Conservation (phyloP, 2,329 filamentous ascomycete genomes). For the Penicillium polonicum region DNA sequence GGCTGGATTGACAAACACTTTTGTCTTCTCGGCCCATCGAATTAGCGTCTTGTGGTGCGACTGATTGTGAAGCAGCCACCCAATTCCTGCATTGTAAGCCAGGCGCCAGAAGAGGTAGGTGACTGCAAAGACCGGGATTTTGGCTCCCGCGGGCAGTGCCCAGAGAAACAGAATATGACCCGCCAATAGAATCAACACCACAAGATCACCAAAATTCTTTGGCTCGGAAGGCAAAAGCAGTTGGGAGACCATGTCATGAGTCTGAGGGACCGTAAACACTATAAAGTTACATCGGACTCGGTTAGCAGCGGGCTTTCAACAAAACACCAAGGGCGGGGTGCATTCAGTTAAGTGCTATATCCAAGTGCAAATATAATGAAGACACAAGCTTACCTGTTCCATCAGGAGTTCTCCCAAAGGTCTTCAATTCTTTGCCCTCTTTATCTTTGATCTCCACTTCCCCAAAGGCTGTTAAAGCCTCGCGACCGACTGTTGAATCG, state of each 20-base stretch:
- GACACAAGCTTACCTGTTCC: constrained; percentile 72
- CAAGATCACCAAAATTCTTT: constrained; percentile 85
- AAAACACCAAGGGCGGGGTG: not conserved
- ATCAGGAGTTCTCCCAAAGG: constrained; percentile 85
- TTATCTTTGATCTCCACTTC: constrained; percentile 48
- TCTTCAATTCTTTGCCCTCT: constrained; percentile 64
- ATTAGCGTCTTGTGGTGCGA: constrained; percentile 85
- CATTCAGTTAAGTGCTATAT: not conserved
- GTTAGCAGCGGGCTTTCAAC: constrained; percentile 20
- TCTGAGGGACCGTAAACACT: constrained; percentile 96
- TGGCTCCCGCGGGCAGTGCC: constrained; percentile 65
- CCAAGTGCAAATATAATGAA: not conserved
- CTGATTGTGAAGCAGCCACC: constrained; percentile 81
- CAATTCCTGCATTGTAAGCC: constrained; percentile 91
- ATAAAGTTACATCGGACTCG: constrained; percentile 12
- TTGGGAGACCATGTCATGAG: constrained; percentile 98
- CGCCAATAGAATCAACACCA: constrained; percentile 76
- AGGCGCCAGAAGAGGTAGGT: constrained; percentile 91
- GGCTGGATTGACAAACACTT: constrained; percentile 79
- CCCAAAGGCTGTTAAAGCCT: constrained; percentile 39
- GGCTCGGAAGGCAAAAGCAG: constrained; percentile 90
- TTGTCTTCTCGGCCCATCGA: constrained; percentile 80
- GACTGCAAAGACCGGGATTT: constrained; percentile 74
- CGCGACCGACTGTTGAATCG: constrained; percentile 49
- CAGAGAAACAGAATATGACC: constrained; percentile 73